Conservation (phyloP, 768 basidiomycete genomes). For the Lentinula lateritia region DNA sequence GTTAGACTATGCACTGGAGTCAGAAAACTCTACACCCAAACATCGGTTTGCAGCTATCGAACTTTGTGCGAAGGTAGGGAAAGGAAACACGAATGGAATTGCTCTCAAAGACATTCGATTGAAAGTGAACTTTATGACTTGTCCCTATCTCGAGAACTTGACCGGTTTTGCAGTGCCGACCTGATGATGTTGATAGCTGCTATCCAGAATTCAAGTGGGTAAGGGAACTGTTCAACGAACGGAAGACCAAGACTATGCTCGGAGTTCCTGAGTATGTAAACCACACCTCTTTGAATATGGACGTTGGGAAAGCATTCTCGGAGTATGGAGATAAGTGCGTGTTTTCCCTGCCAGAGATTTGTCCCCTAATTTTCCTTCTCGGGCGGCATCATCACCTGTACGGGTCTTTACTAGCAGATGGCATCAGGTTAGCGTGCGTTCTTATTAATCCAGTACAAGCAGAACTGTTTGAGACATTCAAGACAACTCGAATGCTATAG, state of each 20-base stretch:
- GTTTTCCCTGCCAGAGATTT: neutral
- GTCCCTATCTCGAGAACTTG: neutral
- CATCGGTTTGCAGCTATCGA: neutral
- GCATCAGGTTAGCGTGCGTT: constrained; percentile 24
- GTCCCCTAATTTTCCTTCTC: neutral
- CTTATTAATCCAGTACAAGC: neutral
- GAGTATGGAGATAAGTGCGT: constrained; percentile 17
- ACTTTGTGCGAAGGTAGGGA: neutral
- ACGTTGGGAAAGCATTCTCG: constrained; percentile 11
- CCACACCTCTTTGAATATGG: constrained; percentile 8
- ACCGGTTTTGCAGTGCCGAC: constrained; percentile 4
- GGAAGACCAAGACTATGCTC: constrained; percentile 11
- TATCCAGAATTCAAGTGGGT: constrained; percentile 18
- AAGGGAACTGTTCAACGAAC: constrained; percentile 11
- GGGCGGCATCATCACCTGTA: constrained; percentile 18
- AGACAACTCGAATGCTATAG: constrained; percentile 7
- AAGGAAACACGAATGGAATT: neutral
- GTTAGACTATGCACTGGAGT: constrained; percentile 14
- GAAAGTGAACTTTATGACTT: neutral
- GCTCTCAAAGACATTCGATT: neutral
- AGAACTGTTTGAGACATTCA: neutral
- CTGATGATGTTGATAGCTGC: constrained; percentile 8
- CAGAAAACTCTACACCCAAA: neutral
- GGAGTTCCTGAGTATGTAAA: constrained; percentile 15
- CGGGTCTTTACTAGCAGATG: constrained; percentile 18